Evolutionary conservation across 768 basidiomycete species (phyloP), one percentile per base, ranked within the genome.

Genomic region (Boletellus sp.): DNA sequence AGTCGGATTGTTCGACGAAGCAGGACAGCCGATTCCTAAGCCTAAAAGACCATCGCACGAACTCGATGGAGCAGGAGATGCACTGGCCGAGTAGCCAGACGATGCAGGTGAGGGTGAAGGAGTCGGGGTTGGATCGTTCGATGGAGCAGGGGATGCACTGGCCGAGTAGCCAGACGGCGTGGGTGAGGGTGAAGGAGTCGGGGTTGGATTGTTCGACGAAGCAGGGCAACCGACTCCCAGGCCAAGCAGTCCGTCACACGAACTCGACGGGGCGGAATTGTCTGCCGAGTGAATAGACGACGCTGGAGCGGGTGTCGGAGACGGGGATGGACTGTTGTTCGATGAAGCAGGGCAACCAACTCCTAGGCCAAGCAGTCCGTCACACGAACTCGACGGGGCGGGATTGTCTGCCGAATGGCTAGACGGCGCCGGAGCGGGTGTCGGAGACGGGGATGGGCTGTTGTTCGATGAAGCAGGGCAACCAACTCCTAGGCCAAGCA

Each of bases 311-410:
- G 42, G 9, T 10, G 42, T n/a, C 6, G 39, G 40, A 9, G 59
- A 12, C 5, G 50, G n/a, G n/a, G n/a, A n/a, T n/a, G n/a, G 8
- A 26, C n/a, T n/a, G n/a, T n/a, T n/a, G n/a, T n/a, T n/a, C n/a
- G n/a, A n/a, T n/a, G 50, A 20, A 4, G 50, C 23, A 19, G 54
- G 20, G 40, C 58, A 65, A 16, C 53, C 62, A 22, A 60, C n/a
- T n/a, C n/a, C n/a, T n/a, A n/a, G 44, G 3, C 56, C 64, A 28
- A 65, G 44, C 2, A 63, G 34, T 1, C 55, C 64, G 26, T 13
- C 26, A n/a, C 63, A 64, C 3, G 48, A 37, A 13, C 48, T 4
- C 3, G 53, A 35, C 3, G 53, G 49, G n/a, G 47, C 22, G 13
- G 50, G 32, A 2, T 15, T 35, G n/a, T n/a, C n/a, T n/a, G n/a